phyloP scores from a whole-genome alignment of 345 rosid species.

The Mangifera indica region DNA sequence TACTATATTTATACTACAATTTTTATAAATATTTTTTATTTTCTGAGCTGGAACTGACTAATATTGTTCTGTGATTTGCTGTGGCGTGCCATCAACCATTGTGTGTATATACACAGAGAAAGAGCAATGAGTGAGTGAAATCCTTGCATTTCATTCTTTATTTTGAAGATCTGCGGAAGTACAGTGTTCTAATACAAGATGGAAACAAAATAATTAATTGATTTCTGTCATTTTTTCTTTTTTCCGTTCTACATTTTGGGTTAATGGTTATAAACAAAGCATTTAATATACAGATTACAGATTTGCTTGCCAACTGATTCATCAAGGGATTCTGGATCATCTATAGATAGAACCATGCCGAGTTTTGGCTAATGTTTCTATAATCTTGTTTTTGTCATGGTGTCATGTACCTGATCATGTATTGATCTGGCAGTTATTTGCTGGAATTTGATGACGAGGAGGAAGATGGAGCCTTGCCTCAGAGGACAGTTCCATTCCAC shows the following conservation, averaged over 20 bases:
- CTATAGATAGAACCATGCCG: not conserved
- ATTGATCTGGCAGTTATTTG: conserved; percentile 54
- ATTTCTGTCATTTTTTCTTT: not conserved
- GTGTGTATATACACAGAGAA: conserved; percentile 55
- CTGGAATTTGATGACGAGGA: conserved; percentile 96
- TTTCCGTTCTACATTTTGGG: not conserved
- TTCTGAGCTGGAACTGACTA: conserved; percentile 30
- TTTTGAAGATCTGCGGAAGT: not conserved
- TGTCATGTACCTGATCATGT: not conserved
- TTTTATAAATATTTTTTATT: not conserved
- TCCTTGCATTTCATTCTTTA: conserved; percentile 5
- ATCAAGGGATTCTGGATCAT: too few relatives aligned
- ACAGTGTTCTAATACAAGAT: not conserved
- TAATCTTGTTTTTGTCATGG: not conserved
- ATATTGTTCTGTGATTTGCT: conserved; percentile 20
- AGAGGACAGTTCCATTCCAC: conserved; percentile 76
- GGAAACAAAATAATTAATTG: not conserved
- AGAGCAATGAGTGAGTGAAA: conserved; percentile 78
- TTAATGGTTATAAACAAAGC: not conserved
- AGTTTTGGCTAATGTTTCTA: not conserved
- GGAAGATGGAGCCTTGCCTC: conserved; percentile 91
- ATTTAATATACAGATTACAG: too few relatives aligned
- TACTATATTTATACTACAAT: not conserved
- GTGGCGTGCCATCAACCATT: conserved; percentile 20
- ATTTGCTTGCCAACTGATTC: not conserved